Conservation (phyloP, 1,139 yeast genomes). For the Arxiozyma bovina region DNA sequence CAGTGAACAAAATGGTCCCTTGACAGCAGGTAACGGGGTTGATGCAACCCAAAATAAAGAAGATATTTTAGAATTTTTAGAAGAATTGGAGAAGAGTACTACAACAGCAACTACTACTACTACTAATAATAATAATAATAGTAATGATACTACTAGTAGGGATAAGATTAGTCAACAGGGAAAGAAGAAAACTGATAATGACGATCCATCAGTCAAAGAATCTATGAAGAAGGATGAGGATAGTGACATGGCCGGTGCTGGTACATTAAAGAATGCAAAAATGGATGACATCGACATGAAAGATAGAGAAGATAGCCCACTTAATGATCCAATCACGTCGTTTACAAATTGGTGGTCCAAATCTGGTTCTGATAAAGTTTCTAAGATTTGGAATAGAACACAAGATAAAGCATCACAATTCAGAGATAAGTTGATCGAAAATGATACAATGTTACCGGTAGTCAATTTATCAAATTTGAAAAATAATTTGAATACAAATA, state of each 20-base stretch:
- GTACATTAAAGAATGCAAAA: conserved; percentile 5
- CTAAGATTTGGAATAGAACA: conserved; percentile 53
- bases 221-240: conserved; percentile 3
- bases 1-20: too few relatives aligned
- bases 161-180: conserved; percentile 16
- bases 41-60: conserved; percentile 38
- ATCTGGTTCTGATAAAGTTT: conserved; percentile 68
- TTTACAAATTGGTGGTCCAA: conserved; percentile 75
- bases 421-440: conserved; percentile 22
- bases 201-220: conserved; percentile 6
- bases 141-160: conserved; percentile 15
- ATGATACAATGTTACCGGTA: conserved; percentile 1
- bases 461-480: background rate
- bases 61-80: conserved; percentile 79
- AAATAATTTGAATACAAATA: conserved; percentile 6
- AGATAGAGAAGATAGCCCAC: conserved; percentile 14
- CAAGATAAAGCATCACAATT: conserved; percentile 30
- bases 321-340: conserved; percentile 59
- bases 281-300: conserved; percentile 8
- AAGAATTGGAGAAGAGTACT: conserved; percentile 51
- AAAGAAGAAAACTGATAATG: background rate
- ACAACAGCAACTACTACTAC: background rate
- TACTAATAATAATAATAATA: conserved; percentile 18
- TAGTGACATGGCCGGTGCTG: conserved; percentile 8
- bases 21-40: conserved; percentile 14